phyloP scores from a whole-genome alignment of 257 asterid genomes.

The Solanum tarapatanum region DNA sequence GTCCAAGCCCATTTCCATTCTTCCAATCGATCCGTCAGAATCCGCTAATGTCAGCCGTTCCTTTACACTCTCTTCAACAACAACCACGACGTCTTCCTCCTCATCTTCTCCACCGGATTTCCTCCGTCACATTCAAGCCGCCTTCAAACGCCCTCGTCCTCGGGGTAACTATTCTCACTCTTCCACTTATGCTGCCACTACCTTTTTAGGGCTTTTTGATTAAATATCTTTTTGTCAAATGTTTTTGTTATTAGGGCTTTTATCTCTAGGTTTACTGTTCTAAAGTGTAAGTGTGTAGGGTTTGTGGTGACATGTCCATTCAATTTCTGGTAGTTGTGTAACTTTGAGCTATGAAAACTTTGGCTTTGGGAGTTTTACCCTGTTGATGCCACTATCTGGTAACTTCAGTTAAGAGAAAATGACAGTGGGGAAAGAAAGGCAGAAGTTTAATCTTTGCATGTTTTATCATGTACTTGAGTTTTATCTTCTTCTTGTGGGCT shows the following conservation, averaged over 20 bases:
- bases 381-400: not conserved
- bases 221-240: not conserved
- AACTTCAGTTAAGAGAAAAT: not conserved
- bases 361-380: not conserved
- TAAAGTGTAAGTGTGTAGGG: not conserved
- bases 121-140: conserved; percentile 66
- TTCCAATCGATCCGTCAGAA: conserved; percentile 43
- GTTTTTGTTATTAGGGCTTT: not conserved
- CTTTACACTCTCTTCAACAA: conserved; percentile 10
- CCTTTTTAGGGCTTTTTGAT: not conserved
- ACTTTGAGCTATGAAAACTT: not conserved
- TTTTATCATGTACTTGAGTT: not conserved
- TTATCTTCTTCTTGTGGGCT: not conserved
- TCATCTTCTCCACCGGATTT: conserved; percentile 58
- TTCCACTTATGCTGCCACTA: not conserved
- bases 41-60: conserved; percentile 37
- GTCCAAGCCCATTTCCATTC: conserved; percentile 33
- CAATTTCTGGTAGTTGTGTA: not conserved
- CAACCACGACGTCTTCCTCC: conserved; percentile 39
- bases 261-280: not conserved
- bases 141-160: conserved; percentile 78
- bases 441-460: not conserved
- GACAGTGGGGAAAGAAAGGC: not conserved
- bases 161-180: conserved; percentile 26
- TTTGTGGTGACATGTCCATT: not conserved